Percentiles rank a stretch among this genome's conserved stretches.
phyloP scores from a whole-genome alignment of 2,329 filamentous ascomycete species.

The Alternaria incomplexa region DNA sequence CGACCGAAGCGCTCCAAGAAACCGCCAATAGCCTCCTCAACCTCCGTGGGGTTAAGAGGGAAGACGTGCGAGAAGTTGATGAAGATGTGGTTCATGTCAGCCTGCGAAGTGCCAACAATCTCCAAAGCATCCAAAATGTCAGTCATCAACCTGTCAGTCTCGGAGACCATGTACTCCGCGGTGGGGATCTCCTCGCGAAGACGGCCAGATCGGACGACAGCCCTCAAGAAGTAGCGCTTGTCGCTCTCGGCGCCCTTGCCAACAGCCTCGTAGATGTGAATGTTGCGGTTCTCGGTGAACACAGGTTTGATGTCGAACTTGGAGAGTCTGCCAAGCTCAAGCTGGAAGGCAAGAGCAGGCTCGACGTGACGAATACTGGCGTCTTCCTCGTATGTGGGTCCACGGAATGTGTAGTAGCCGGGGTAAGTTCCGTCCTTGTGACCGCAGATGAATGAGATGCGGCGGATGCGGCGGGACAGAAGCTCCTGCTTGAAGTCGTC shows the following conservation, averaged over 20 bases:
- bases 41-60: constrained; percentile 85
- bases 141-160: constrained; percentile 94
- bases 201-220: constrained; percentile 90
- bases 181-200: constrained; percentile 97
- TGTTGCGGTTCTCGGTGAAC: constrained; percentile 98
- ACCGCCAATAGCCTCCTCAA: constrained; percentile 89
- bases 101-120: constrained; percentile 99
- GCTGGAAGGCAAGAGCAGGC: constrained; percentile 96
- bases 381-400: constrained; percentile 86
- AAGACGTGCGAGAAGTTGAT: constrained; percentile 99
- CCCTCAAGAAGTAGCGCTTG: constrained; percentile 98
- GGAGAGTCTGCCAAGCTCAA: constrained; percentile 89
- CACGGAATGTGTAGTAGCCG: constrained; percentile 98
- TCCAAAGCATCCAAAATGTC: constrained; percentile 97
- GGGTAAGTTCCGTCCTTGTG: constrained; percentile 94
- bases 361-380: constrained; percentile 96
- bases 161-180: constrained; percentile 97
- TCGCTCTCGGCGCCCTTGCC: constrained; percentile 95
- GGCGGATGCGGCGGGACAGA: constrained; percentile 78
- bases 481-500: constrained; percentile 85
- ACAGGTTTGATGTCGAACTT: constrained; percentile 99
- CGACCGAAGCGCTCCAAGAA: constrained; percentile 97
- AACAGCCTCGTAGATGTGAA: constrained; percentile 96
- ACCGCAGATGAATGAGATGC: constrained; percentile 94
- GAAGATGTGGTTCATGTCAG: constrained; percentile 99